Base-by-base conservation (phyloP, 2,329 filamentous ascomycete genomes). In the Cytospora paraplurivora region DNA sequence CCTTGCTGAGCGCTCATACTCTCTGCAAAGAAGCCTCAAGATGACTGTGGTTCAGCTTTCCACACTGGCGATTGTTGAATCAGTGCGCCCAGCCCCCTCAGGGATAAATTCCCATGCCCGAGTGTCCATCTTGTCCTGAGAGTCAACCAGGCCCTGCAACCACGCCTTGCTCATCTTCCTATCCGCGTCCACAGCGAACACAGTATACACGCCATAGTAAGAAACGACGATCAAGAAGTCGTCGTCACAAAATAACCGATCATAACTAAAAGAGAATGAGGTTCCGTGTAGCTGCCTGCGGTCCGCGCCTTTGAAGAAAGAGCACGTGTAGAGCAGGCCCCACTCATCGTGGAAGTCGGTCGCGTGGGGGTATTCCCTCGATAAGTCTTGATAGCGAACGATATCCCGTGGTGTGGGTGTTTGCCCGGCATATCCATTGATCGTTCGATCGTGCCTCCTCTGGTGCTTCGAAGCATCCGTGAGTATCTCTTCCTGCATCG, bases 131-230 rank as follows among this genome's bases (percentile, higher is more conserved):
- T 37, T 37, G 35, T 37, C 3, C n/a, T 3, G 7, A 19, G n/a
- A 47, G 44, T 17, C n/a, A 4, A 5, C n/a, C 21, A 10, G 7
- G n/a, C 3, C 7, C 44, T 19, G n/a, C 21, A 19, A 19, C n/a
- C 19, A 19, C 8, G 19, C 17, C 19, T 34, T 19, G 3, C 44
- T 19, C 53, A 62, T 52, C 17, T 38, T 41, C 1, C 63, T 50
- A 13, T 65, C 59, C 15, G 35, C 35, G 27, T 62, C 59, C 38
- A 59, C 41, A 13, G 49, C 34, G 10, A 62, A 52, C 34, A 65
- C 50, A 17, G 56, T 56, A 19, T 51, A 65, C 1, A 19, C 41
- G 12, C 12, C 7, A 12, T 1, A 4, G 7, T 11, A 12, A 17
- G 21, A 55, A 4, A 56, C 3, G 19, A 56, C 12, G n/a, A 65